A percentile compares a stretch with the other conserved stretches of the same genome.
These are phyloP conservation scores for Aurinia saxatilis DNA, from an alignment of 345 rosid genomes.

Conservation along the genomic window DNA sequence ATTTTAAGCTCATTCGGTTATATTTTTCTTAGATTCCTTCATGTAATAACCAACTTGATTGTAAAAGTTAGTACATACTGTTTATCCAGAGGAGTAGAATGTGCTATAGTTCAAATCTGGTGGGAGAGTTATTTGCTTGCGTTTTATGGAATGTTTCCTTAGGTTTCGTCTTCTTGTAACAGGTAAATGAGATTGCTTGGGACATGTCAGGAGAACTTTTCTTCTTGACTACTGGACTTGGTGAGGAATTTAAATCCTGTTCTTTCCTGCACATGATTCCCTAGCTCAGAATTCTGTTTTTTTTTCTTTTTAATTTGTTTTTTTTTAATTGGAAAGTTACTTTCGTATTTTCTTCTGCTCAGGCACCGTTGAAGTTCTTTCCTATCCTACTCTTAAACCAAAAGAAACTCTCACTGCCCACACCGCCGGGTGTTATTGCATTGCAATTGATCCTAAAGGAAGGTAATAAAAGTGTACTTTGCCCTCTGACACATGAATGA, in stretches of 20 bases:
- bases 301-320: too few relatives aligned
- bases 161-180: constrained; percentile 8
- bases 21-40: not conserved
- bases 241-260: constrained; percentile 32
- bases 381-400: constrained; percentile 76
- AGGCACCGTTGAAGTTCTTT: constrained; percentile 92
- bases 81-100: not conserved
- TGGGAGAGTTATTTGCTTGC: not conserved
- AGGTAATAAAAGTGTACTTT: constrained; percentile 39
- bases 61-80: not conserved
- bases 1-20: not conserved
- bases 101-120: not conserved
- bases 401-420: constrained; percentile 86
- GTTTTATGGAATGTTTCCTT: not conserved
- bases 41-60: not conserved
- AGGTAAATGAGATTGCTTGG: constrained; percentile 99
- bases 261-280: not conserved
- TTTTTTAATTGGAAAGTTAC: not conserved
- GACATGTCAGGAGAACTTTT: constrained; percentile 89
- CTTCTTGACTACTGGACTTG: constrained; percentile 94
- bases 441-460: constrained; percentile 94
- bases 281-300: not conserved
- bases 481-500: not conserved
- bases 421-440: constrained; percentile 97
- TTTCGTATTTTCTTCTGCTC: constrained; percentile 5